Conservation (phyloP, 441 rosid genomes). For the Raphanus hybrid region DNA sequence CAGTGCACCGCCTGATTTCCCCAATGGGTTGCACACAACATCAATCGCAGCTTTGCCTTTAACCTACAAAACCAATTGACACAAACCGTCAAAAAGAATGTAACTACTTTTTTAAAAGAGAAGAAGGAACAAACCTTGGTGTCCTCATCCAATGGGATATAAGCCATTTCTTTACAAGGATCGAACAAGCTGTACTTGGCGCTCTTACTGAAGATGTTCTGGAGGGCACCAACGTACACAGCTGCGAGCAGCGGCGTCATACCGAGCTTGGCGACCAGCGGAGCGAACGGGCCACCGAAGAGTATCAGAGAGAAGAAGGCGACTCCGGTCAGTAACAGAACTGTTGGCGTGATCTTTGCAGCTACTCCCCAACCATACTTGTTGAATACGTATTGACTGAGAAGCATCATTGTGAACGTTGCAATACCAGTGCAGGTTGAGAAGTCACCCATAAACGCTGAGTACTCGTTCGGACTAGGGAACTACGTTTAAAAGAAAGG, state of each 20-base stretch:
- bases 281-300: conserved; percentile 72
- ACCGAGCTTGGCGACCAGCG: conserved; percentile 63
- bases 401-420: conserved; percentile 88
- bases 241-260: conserved; percentile 95
- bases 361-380: conserved; percentile 97
- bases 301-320: conserved; percentile 85
- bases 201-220: conserved; percentile 97
- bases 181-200: conserved; percentile 95
- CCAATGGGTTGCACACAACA: conserved; percentile 93
- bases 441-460: conserved; percentile 97
- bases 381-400: conserved; percentile 77
- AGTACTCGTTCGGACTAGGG: conserved; percentile 95
- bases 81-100: conserved; percentile 6
- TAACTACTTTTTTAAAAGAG: too few species aligned
- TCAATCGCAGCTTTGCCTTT: conserved; percentile 97
- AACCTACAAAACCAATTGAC: conserved; percentile 48
- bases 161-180: conserved; percentile 98
- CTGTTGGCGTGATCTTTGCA: conserved; percentile 85
- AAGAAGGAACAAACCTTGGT: conserved; percentile 72
- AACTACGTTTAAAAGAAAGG: conserved; percentile 50
- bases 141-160: conserved; percentile 90
- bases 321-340: conserved; percentile 76
- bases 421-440: conserved; percentile 90
- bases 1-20: conserved; percentile 94
- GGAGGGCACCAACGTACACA: conserved; percentile 89